Conservation (phyloP, 345 rosid species). For the rapeseed (Brassica napus) region Da-Ae NC_063444.1:7554501-7555000, state of each 20-base stretch:
- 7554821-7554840: conserved; percentile 79
- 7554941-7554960: conserved; percentile 25
- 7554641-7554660: neutral
- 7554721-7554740: conserved; percentile 91
- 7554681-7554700: conserved; percentile 93
- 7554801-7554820: conserved; percentile 50
- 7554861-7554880: conserved; percentile 79
- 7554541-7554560: conserved; percentile 99
- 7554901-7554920: conserved; percentile 39
- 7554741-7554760: neutral
- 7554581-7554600: conserved; percentile 92
- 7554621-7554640: neutral
- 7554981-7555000: neutral
- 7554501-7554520: neutral
- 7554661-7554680: conserved; percentile 32
- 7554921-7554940: conserved; percentile 24
- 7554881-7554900: conserved; percentile 63
- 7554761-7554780: neutral
- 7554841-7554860: conserved; percentile 91
- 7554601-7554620: conserved; percentile 79
- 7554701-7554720: conserved; percentile 90
- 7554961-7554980: conserved; percentile 24
- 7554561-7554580: conserved; percentile 91
- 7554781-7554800: neutral
- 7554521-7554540: conserved; percentile 11